A percentile compares a stretch with the other conserved stretches of the same genome.
Evolutionary conservation across 305 asterid species (phyloP).

Genomic region (Rubia tinctorum): DNA sequence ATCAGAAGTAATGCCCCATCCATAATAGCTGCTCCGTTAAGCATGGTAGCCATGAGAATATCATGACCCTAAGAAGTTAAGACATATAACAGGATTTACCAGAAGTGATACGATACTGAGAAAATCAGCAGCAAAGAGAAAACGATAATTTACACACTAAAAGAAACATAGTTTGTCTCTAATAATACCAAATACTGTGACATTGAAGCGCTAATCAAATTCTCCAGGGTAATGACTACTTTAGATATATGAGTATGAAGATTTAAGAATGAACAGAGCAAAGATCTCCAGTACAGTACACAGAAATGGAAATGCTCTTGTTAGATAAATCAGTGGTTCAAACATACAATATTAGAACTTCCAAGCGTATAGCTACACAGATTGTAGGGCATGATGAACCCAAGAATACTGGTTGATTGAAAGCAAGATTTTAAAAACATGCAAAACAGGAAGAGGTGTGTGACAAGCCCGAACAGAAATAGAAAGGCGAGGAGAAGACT

Average conservation of each 20-base stretch:
- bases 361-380: neutral
- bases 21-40: conserved; percentile 99
- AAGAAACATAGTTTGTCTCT: neutral
- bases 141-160: neutral
- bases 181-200: neutral
- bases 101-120: neutral
- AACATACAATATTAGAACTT: neutral
- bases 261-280: neutral
- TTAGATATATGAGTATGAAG: neutral
- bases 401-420: neutral
- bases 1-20: conserved; percentile 96
- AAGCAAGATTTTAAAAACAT: neutral
- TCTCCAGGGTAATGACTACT: neutral
- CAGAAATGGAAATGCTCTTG: neutral
- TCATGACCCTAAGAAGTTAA: conserved; percentile 74
- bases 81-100: neutral
- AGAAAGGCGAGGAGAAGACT: neutral
- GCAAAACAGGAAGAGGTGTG: neutral
- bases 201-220: neutral
- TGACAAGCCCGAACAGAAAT: neutral
- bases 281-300: neutral
- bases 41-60: conserved; percentile 99
- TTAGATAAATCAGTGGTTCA: neutral
- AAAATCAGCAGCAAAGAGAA: neutral
- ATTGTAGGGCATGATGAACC: neutral